Evolutionary conservation across 2,329 filamentous ascomycete species (phyloP).

Genomic region (Purpureocillium lavendulum): DNA sequence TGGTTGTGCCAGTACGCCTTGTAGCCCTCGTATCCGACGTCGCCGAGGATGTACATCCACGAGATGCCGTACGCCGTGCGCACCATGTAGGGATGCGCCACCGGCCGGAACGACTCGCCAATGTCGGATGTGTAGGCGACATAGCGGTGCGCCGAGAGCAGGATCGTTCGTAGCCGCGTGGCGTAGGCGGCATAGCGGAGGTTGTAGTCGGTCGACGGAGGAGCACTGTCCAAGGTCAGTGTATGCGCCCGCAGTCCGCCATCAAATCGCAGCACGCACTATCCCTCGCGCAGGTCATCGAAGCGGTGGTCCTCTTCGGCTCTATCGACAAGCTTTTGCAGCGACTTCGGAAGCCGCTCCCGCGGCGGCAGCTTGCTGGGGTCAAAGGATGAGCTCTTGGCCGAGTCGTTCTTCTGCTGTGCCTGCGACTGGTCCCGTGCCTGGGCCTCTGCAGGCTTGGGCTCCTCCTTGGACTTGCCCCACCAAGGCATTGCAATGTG

Average conservation of each 20-base stretch:
- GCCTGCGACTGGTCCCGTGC: conserved; percentile 5
- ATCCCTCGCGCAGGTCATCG: conserved; percentile 70
- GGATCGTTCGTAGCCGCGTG: conserved; percentile 73
- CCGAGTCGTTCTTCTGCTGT: conserved; percentile 8
- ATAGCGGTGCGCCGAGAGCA: conserved; percentile 86
- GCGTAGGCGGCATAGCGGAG: conserved; percentile 92
- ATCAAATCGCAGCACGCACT: conserved; percentile 43
- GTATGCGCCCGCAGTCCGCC: neutral
- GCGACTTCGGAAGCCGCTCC: conserved; percentile 43
- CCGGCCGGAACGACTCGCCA: conserved; percentile 88
- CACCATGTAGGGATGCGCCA: conserved; percentile 80
- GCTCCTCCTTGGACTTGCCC: conserved; percentile 25
- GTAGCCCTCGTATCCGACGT: conserved; percentile 89
- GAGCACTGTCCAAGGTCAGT: conserved; percentile 20
- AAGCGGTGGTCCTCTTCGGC: conserved; percentile 60
- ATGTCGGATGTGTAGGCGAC: conserved; percentile 96
- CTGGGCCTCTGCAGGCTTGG: conserved; percentile 20
- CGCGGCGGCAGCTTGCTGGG: conserved; percentile 37
- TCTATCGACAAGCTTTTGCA: conserved; percentile 51
- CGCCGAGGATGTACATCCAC: conserved; percentile 86
- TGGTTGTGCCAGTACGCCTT: conserved; percentile 90
- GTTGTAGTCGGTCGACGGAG: conserved; percentile 75
- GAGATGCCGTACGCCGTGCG: conserved; percentile 80
- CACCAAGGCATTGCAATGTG: conserved; percentile 30
- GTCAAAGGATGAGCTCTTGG: conserved; percentile 27